Conservation (phyloP, 106 monocot genomes). For the Iris macrosiphon region DNA sequence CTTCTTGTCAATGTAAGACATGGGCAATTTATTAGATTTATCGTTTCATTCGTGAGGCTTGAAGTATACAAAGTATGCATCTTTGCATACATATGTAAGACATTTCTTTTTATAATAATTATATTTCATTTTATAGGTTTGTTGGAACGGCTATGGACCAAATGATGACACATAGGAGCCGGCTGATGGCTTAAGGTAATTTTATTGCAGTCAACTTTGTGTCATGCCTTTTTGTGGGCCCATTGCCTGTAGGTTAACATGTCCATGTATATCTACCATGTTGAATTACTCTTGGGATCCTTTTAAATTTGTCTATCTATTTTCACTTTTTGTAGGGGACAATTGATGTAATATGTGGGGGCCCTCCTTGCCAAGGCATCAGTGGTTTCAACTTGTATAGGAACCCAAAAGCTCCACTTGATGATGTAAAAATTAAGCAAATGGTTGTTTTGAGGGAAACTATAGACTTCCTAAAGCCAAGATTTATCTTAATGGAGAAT, state of each 20-base stretch:
- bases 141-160: slow-evolving; percentile 61
- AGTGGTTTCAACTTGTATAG: slow-evolving; percentile 82
- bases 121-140: slow-evolving; percentile 18
- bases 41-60: too few relatives aligned
- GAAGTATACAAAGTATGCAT: too few relatives aligned
- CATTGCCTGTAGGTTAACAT: slow-evolving; percentile 34
- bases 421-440: slow-evolving; percentile 65
- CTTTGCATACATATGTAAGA: too few relatives aligned
- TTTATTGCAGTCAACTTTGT: neutral
- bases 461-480: slow-evolving; percentile 66
- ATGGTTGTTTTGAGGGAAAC: slow-evolving; percentile 75
- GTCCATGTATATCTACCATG: neutral
- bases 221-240: neutral
- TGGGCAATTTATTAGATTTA: neutral
- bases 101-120: too few relatives aligned
- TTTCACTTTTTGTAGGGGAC: slow-evolving; percentile 28
- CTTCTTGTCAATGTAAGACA: neutral
- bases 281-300: neutral
- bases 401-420: slow-evolving; percentile 38
- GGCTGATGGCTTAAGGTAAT: slow-evolving; percentile 30
- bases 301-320: neutral
- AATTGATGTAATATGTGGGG: slow-evolving; percentile 88
- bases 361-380: slow-evolving; percentile 91
- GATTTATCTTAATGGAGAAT: slow-evolving; percentile 86
- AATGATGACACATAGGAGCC: slow-evolving; percentile 62